Evolutionary conservation across 1,139 yeast species (phyloP).

Genomic region (Kazachstania sp.): DNA sequence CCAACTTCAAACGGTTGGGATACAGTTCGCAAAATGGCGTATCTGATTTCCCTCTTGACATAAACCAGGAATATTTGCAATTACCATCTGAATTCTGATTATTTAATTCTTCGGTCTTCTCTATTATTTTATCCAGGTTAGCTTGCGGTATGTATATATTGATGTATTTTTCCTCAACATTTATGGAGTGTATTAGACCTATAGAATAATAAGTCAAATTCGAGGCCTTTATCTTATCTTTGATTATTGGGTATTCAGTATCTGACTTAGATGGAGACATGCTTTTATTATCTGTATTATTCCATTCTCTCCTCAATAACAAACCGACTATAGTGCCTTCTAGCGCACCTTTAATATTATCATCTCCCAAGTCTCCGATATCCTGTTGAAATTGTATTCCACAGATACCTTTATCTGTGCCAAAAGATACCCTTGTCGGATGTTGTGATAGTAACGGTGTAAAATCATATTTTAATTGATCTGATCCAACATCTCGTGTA

Average conservation of each 20-base stretch:
- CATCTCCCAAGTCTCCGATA: conserved; percentile 30
- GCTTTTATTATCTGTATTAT: neutral
- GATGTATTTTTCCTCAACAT: conserved; percentile 34
- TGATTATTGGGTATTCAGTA: conserved; percentile 14
- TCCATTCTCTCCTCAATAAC: conserved; percentile 16
- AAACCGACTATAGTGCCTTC: conserved; percentile 51
- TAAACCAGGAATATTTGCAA: conserved; percentile 30
- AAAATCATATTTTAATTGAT: conserved; percentile 37
- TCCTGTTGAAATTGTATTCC: conserved; percentile 14
- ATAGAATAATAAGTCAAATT: conserved; percentile 35
- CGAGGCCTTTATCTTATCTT: neutral
- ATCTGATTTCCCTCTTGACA: conserved; percentile 62
- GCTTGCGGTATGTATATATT: conserved; percentile 51
- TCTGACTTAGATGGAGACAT: neutral
- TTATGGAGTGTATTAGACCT: conserved; percentile 57
- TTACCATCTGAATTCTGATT: neutral
- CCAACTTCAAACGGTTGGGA: conserved; percentile 22
- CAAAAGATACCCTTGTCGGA: conserved; percentile 46
- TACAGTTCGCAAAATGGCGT: conserved; percentile 42
- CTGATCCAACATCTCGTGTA: conserved; percentile 3
- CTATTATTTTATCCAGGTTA: neutral
- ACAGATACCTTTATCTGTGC: conserved; percentile 5
- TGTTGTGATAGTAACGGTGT: conserved; percentile 40
- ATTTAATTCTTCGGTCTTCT: conserved; percentile 23
- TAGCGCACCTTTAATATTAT: conserved; percentile 38